phyloP scores from a whole-genome alignment of 371 early-diverging fungal genomes.

The Circinella minor region DNA sequence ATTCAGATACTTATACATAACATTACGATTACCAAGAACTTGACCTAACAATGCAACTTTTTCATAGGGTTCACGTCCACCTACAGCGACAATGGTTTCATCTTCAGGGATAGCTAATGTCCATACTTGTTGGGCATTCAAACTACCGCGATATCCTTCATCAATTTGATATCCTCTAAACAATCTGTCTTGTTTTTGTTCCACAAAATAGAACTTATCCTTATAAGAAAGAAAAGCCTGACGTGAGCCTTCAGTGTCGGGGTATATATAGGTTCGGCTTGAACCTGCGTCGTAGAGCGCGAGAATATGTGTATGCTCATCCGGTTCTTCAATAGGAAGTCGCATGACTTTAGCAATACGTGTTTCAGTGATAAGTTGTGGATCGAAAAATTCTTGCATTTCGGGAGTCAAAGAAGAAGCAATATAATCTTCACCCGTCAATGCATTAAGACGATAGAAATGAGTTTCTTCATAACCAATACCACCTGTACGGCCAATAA shows the following conservation, averaged over 20 bases:
- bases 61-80: slow-evolving; percentile 41
- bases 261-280: slow-evolving; percentile 64
- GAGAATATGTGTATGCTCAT: slow-evolving; percentile 66
- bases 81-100: slow-evolving; percentile 60
- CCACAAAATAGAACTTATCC: slow-evolving; percentile 61
- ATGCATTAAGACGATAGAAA: slow-evolving; percentile 70
- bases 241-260: slow-evolving; percentile 57
- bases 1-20: slow-evolving; percentile 96
- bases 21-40: slow-evolving; percentile 91
- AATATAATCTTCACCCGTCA: slow-evolving; percentile 70
- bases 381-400: slow-evolving; percentile 50
- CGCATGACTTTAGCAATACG: slow-evolving; percentile 58
- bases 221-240: slow-evolving; percentile 52
- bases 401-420: slow-evolving; percentile 32
- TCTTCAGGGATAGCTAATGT: slow-evolving; percentile 60
- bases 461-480: slow-evolving; percentile 49
- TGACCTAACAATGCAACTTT: slow-evolving; percentile 88
- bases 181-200: slow-evolving; percentile 37
- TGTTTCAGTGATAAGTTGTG: slow-evolving; percentile 53
- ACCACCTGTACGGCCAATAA: slow-evolving; percentile 49
- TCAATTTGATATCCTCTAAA: slow-evolving; percentile 58
- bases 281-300: slow-evolving; percentile 66
- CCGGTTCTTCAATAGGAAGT: slow-evolving; percentile 72
- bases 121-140: slow-evolving; percentile 63
- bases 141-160: slow-evolving; percentile 57